A percentile compares a stretch with the other conserved stretches of the same genome.
These are phyloP conservation scores for Verticillium alfalfae DNA, from an alignment of 2,329 filamentous ascomycete genomes.

Conservation along the genomic window DNA sequence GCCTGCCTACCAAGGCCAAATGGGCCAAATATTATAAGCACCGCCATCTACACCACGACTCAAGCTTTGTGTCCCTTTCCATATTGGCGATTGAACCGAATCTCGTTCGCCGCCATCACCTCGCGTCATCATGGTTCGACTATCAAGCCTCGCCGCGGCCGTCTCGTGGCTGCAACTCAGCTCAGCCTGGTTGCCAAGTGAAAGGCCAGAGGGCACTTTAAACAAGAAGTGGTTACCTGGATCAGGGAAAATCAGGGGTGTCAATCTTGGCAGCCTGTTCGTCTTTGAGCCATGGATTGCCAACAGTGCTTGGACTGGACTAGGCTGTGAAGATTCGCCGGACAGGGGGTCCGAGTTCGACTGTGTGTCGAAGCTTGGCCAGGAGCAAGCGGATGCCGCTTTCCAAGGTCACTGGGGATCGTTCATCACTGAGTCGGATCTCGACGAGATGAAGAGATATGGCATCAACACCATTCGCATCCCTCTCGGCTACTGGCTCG, in stretches of 20 bases:
- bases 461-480: constrained; percentile 50
- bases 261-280: constrained; percentile 48
- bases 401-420: constrained; percentile 45
- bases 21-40: background rate
- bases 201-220: background rate
- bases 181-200: background rate
- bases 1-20: background rate
- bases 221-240: background rate
- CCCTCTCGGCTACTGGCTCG: constrained; percentile 51
- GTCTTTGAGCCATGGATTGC: constrained; percentile 51
- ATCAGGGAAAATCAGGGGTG: constrained; percentile 42
- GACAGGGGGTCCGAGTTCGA: constrained; percentile 41
- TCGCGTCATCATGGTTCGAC: background rate
- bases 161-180: background rate
- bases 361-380: constrained; percentile 42
- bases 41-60: background rate
- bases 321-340: constrained; percentile 32
- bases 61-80: background rate
- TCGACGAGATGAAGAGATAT: constrained; percentile 40
- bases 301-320: constrained; percentile 33
- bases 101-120: background rate
- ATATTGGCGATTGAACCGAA: background rate
- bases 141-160: background rate
- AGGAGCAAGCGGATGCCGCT: constrained; percentile 35
- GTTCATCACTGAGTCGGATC: constrained; percentile 43